Percentiles rank a stretch among this genome's conserved stretches.
phyloP scores from a whole-genome alignment of 805 yeast genomes.

The Yarrowia osloensis region DNA sequence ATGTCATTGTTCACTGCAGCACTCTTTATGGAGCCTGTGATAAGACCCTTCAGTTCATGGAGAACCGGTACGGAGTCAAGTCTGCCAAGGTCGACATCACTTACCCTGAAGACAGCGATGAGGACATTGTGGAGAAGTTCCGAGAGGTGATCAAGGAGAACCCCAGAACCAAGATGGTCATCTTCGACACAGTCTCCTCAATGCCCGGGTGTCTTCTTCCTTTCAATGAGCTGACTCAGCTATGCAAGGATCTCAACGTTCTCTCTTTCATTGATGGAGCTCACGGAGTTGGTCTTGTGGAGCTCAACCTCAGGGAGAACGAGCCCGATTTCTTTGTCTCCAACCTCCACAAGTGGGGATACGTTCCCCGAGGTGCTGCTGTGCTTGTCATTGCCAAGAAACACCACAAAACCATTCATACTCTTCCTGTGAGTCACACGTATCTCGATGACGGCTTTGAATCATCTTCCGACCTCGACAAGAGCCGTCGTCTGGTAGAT shows the following conservation, averaged over 20 bases:
- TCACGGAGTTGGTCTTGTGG: conserved; percentile 57
- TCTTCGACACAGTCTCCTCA: conserved; percentile 60
- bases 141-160: conserved; percentile 36
- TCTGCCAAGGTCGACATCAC: conserved; percentile 46
- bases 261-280: conserved; percentile 72
- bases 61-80: conserved; percentile 42
- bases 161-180: conserved; percentile 44
- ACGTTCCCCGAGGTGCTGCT: conserved; percentile 59
- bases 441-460: conserved; percentile 41
- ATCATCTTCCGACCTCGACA: conserved; percentile 35
- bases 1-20: conserved; percentile 51
- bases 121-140: conserved; percentile 45
- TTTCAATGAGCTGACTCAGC: conserved; percentile 49
- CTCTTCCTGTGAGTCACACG: conserved; percentile 59
- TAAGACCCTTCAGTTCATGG: conserved; percentile 47
- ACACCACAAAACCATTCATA: conserved; percentile 54
- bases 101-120: conserved; percentile 49
- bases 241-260: conserved; percentile 51
- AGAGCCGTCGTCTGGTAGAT: conserved; percentile 40
- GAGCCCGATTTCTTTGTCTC: conserved; percentile 63
- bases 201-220: conserved; percentile 67
- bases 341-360: conserved; percentile 72
- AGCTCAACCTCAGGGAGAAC: conserved; percentile 35
- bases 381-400: conserved; percentile 57
- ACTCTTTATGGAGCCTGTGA: conserved; percentile 59